These are phyloP conservation scores for Ceratobasidium sp. DNA, from an alignment of 1,284 basidiomycete species.

Conservation along the genomic window DNA sequence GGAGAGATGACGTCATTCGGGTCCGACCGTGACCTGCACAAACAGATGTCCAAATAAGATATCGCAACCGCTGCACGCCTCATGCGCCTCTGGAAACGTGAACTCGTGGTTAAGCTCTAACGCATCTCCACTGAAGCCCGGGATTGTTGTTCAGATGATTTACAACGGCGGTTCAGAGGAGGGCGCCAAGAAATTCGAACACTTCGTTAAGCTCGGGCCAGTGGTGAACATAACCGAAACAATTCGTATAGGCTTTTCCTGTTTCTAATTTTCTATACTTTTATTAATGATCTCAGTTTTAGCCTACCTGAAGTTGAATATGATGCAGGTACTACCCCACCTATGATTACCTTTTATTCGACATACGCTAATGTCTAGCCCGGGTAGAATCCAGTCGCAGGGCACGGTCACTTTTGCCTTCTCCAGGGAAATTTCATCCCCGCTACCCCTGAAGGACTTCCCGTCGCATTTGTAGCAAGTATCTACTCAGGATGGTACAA, in stretches of 20 bases:
- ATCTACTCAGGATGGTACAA: conserved; percentile 44
- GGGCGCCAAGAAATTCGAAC: conserved; percentile 32
- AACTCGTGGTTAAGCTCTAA: too few relatives aligned
- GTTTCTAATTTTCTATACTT: neutral
- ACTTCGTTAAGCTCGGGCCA: conserved; percentile 43
- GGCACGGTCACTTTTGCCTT: conserved; percentile 50
- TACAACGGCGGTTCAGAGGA: conserved; percentile 33
- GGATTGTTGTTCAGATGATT: conserved; percentile 26
- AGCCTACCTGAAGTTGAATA: conserved; percentile 29
- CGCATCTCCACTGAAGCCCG: too few relatives aligned
- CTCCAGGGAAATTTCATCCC: conserved; percentile 51
- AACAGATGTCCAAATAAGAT: too few relatives aligned
- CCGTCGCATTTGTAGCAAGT: conserved; percentile 14
- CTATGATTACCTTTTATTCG: neutral
- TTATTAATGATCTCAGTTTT: neutral
- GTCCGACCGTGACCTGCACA: too few relatives aligned
- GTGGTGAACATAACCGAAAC: conserved; percentile 11
- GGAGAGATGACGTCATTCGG: too few relatives aligned
- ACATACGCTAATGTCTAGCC: too few relatives aligned
- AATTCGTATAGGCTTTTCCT: conserved; percentile 19
- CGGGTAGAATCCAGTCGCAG: conserved; percentile 1
- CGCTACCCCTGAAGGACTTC: conserved; percentile 48
- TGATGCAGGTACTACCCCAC: neutral
- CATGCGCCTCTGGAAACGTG: too few relatives aligned
- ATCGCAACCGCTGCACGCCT: too few relatives aligned